phyloP scores from a whole-genome alignment of 2,329 filamentous ascomycete species.

The Sclerotinia glacialis region DNA sequence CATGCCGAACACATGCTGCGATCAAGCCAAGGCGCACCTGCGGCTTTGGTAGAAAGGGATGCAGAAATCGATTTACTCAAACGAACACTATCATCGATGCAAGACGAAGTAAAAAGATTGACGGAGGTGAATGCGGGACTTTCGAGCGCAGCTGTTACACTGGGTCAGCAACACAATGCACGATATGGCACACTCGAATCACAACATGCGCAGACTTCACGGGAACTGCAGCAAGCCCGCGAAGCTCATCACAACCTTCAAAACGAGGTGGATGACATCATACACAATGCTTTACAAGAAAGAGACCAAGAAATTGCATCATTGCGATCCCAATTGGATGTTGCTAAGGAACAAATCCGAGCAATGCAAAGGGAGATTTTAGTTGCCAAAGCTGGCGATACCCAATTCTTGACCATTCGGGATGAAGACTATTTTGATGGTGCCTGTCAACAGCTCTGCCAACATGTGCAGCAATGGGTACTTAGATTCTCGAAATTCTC shows the following conservation, averaged over 20 bases:
- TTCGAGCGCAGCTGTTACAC: constrained; percentile 70
- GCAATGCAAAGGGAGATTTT: constrained; percentile 58
- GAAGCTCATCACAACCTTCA: constrained; percentile 61
- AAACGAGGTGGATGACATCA: constrained; percentile 58
- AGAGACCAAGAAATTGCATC: constrained; percentile 82
- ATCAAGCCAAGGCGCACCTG: constrained; percentile 61
- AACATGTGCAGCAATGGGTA: constrained; percentile 97
- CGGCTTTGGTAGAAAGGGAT: constrained; percentile 76
- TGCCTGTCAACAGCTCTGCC: constrained; percentile 90
- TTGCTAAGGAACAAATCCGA: constrained; percentile 62
- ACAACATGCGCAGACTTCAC: constrained; percentile 62
- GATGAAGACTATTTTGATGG: constrained; percentile 96
- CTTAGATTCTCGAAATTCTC: constrained; percentile 97
- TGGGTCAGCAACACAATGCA: constrained; percentile 72
- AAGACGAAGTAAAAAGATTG: constrained; percentile 76
- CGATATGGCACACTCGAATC: constrained; percentile 66
- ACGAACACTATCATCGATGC: constrained; percentile 73
- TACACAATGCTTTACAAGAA: constrained; percentile 64
- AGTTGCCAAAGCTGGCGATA: constrained; percentile 58
- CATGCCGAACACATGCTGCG: constrained; percentile 65
- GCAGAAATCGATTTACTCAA: constrained; percentile 81
- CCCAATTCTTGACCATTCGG: constrained; percentile 70
- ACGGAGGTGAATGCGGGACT: constrained; percentile 81
- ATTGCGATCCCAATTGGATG: constrained; percentile 72
- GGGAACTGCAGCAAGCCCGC: constrained; percentile 68